Percentiles rank a stretch among this genome's conserved stretches.
Evolutionary conservation across 2,329 filamentous ascomycete species (phyloP).

Genomic region (Meredithiella fracta): DNA sequence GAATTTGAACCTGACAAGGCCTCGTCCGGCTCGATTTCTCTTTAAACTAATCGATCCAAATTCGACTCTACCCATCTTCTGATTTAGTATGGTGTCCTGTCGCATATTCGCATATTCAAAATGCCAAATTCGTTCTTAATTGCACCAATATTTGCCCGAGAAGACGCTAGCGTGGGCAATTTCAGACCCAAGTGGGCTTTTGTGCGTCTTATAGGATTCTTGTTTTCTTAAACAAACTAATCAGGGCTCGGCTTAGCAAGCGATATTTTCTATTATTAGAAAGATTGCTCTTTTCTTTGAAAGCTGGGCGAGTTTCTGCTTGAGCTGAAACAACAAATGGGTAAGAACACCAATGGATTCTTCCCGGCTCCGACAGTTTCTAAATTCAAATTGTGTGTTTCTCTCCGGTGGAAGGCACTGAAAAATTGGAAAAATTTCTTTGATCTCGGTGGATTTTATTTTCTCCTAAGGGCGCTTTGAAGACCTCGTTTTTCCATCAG

Average conservation of each 20-base stretch:
- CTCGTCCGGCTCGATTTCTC: too few species aligned
- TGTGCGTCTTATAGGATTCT: neutral
- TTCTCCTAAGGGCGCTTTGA: neutral
- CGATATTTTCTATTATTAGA: neutral
- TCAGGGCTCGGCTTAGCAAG: neutral
- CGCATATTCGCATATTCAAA: neutral
- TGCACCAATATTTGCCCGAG: neutral
- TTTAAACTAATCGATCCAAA: too few species aligned
- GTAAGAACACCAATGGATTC: neutral
- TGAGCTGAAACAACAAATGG: neutral
- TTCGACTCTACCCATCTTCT: too few species aligned
- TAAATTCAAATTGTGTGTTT: neutral
- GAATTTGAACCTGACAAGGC: too few species aligned
- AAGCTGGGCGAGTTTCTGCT: neutral
- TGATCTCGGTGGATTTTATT: neutral
- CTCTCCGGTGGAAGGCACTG: too few species aligned
- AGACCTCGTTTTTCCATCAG: too few species aligned
- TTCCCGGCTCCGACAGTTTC: neutral
- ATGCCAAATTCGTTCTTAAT: neutral
- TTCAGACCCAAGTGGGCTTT: neutral
- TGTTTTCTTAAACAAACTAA: neutral
- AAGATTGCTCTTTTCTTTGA: too few species aligned
- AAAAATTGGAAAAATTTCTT: too few species aligned
- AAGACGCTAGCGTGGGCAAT: neutral
- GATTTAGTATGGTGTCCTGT: neutral